Evolutionary conservation across 108 stramenopile genomes (phyloP), one percentile per base, ranked within the genome.

Genomic region (Conticribra guillardii): DNA sequence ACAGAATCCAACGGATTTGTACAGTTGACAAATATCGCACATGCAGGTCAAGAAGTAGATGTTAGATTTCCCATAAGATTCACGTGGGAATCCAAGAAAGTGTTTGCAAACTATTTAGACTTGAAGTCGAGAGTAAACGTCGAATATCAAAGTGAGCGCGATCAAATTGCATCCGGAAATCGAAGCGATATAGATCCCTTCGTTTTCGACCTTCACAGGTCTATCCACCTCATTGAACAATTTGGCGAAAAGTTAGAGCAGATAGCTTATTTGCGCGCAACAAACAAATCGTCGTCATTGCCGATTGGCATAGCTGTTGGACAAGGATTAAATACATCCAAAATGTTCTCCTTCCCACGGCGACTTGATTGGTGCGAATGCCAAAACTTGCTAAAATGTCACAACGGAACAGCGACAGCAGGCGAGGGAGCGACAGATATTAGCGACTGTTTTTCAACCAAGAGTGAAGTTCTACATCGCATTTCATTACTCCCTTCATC

Each of bases 281-380:
- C 57, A 27, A 58, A 67, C 46, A 0, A 14, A 11, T 27, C 53
- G 27, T 62, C 60, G 16, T 22, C 19, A 1, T 37, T 57, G 31
- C 59, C 73, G 0, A 59, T 60, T 21, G 59, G 58, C 0, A 18
- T 66, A 2, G 16, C 18, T 32, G 1, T 52, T n/a, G 48, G 59
- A 44, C 33, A 54, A 16, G 50, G n/a, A 9, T 65, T 46, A 48
- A 47, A 37, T 27, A 41, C 24, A 1, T 75, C 45, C 26, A 32
- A 56, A 26, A 26, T 11, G 64, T 52, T 54, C 51, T 54, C 60
- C 51, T 75, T 61, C 18, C 64, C 80, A 7, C 81, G 73, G 28
- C 46, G 90, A 21, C 65, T 88, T 4, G 90, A 94, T 67, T 67
- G 88, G 72, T 94, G 92, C 56, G 82, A 86, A 32, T 96, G 95